phyloP scores from a whole-genome alignment of 2,329 filamentous ascomycete genomes.

The Fusarium goolgardi region DNA sequence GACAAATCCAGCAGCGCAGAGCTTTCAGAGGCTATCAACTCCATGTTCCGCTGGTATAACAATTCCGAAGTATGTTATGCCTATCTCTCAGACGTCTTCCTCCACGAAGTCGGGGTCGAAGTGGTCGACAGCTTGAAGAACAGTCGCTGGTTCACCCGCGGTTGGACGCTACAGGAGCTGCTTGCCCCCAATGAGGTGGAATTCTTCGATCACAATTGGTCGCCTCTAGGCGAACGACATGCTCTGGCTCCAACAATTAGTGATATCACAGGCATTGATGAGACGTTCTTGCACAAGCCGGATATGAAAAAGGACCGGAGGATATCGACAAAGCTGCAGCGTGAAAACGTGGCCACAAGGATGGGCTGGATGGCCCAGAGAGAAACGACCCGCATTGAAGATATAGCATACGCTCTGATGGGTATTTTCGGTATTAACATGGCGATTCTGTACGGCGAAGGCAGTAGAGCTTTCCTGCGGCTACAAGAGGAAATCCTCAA shows the following conservation, averaged over 20 bases:
- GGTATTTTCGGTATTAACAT: constrained; percentile 53
- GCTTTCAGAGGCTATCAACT: constrained; percentile 45
- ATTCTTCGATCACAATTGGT: constrained; percentile 45
- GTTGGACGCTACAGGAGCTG: constrained; percentile 46
- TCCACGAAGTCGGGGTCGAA: constrained; percentile 27
- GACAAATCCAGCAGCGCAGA: constrained; percentile 45
- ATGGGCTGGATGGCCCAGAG: constrained; percentile 54
- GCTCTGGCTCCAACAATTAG: constrained; percentile 37
- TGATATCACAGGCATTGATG: constrained; percentile 43
- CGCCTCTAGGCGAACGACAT: constrained; percentile 36
- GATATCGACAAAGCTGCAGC: constrained; percentile 36
- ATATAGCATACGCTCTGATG: constrained; percentile 52
- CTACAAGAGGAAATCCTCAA: constrained; percentile 53
- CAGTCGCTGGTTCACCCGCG: constrained; percentile 44
- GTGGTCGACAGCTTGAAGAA: constrained; percentile 33
- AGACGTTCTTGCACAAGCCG: constrained; percentile 32
- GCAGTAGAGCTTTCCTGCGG: constrained; percentile 50
- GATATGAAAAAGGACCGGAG: constrained; percentile 37
- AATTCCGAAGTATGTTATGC: constrained; percentile 40
- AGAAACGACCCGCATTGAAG: constrained; percentile 47
- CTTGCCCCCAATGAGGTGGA: constrained; percentile 44
- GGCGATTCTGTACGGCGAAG: constrained; percentile 53
- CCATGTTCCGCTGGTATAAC: constrained; percentile 46
- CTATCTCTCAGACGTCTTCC: constrained; percentile 42
- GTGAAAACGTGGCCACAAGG: constrained; percentile 47